Evolutionary conservation across 768 basidiomycete genomes (phyloP).

Genomic region (Rhodotorula graminis): DNA sequence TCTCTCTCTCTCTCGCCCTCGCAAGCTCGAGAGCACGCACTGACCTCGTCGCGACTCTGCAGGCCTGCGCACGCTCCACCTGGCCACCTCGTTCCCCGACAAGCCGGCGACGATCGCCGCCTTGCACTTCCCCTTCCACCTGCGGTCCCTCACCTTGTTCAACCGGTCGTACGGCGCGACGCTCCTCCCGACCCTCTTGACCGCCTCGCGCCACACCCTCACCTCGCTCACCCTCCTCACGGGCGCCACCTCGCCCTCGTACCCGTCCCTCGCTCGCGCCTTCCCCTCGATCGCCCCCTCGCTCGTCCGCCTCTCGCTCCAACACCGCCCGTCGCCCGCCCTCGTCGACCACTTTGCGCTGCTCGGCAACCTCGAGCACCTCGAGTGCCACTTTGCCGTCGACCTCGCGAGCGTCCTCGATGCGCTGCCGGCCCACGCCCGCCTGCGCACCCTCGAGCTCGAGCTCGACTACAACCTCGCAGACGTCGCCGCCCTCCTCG

Average conservation of each 20-base stretch:
- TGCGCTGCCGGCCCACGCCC: background rate
- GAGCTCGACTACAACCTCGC: slow-evolving; percentile 31
- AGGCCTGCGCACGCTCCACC: slow-evolving; percentile 12
- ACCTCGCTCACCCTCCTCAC: slow-evolving; percentile 21
- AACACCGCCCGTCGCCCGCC: slow-evolving; percentile 18
- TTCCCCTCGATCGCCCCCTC: slow-evolving; percentile 17
- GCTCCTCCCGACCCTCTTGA: slow-evolving; percentile 8
- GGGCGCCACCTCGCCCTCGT: slow-evolving; percentile 7
- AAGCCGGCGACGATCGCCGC: slow-evolving; percentile 3
- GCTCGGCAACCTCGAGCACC: background rate
- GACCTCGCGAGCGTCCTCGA: slow-evolving; percentile 10
- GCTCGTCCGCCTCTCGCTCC: slow-evolving; percentile 17
- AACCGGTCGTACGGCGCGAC: slow-evolving; percentile 14
- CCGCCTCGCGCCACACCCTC: slow-evolving; percentile 6
- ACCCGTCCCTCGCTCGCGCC: slow-evolving; percentile 6
- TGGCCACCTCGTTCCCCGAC: slow-evolving; percentile 27
- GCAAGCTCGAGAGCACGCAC: too few species aligned
- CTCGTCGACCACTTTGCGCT: background rate
- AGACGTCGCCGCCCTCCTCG: slow-evolving; percentile 4
- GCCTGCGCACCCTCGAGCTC: slow-evolving; percentile 3
- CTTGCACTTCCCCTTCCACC: slow-evolving; percentile 22
- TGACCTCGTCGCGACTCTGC: background rate
- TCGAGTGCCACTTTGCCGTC: slow-evolving; percentile 24
- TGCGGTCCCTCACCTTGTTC: slow-evolving; percentile 14
- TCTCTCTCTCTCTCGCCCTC: background rate